Conservation (phyloP, 2,329 filamentous ascomycete genomes). For the Rhexocercosporidium sp. region DNA sequence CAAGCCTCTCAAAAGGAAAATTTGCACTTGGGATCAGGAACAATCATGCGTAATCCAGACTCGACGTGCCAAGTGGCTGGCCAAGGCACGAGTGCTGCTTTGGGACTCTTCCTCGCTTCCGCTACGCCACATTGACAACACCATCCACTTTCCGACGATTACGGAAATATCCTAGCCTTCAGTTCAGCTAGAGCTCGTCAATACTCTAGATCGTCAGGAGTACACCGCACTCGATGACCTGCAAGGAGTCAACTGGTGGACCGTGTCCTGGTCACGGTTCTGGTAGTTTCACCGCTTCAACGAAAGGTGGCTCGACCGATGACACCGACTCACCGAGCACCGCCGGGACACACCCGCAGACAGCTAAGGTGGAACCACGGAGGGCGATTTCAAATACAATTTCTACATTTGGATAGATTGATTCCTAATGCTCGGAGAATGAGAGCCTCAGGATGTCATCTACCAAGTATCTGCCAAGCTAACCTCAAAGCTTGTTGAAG, state of each 20-base stretch:
- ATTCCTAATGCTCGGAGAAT: not conserved
- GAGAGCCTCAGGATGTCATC: conserved; percentile 5
- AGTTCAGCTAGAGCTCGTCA: not conserved
- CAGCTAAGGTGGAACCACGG: not conserved
- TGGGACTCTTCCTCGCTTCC: not conserved
- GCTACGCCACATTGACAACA: not conserved
- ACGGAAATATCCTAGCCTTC: not conserved
- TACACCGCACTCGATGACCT: not conserved
- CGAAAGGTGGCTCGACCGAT: not conserved
- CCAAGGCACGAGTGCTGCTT: not conserved
- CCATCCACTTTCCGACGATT: not conserved
- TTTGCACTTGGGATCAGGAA: not conserved
- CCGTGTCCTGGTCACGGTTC: not conserved
- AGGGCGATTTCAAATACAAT: not conserved
- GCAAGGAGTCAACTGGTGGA: not conserved
- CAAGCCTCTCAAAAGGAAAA: not conserved
- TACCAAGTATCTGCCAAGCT: not conserved
- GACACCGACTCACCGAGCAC: not conserved
- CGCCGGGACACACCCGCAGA: not conserved
- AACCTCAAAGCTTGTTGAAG: not conserved
- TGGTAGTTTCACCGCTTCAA: not conserved
- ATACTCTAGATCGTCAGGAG: not conserved
- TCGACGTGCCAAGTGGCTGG: not conserved
- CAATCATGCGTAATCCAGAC: not conserved
- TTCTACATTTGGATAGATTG: not conserved